Conservation (phyloP, 225 moss, liverwort and hornwort genomes). For the Pleurozium schreberi region DNA sequence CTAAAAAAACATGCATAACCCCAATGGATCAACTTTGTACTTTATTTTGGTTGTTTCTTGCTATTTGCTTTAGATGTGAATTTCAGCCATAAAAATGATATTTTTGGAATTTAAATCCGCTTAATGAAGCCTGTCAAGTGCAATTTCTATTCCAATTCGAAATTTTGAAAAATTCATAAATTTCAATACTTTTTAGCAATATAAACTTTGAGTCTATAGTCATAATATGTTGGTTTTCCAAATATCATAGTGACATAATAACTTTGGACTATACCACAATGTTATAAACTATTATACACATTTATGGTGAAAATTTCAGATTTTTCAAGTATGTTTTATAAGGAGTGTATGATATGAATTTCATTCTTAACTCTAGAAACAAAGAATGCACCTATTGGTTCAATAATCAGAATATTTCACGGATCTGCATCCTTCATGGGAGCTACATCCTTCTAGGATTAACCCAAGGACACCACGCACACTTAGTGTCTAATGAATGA, state of each 20-base stretch:
- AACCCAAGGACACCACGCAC: no score
- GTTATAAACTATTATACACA: no score
- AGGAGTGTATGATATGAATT: no score
- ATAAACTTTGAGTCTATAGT: not conserved
- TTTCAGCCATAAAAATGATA: not conserved
- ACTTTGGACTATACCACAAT: not conserved
- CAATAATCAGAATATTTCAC: not conserved
- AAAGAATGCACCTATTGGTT: not conserved
- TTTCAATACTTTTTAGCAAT: not conserved
- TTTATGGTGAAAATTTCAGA: not conserved
- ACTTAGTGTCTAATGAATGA: no score
- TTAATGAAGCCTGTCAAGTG: not conserved
- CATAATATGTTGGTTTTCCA: no score
- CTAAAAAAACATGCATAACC: not conserved
- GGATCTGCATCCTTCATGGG: not conserved
- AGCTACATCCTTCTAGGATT: no score
- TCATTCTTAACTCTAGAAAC: not conserved
- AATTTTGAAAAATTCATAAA: not conserved
- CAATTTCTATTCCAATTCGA: not conserved
- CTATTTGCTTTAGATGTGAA: not conserved
- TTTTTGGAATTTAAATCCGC: not conserved
- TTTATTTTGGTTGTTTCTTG: not conserved
- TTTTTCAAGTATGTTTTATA: no score
- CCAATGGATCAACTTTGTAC: fast-evolving
- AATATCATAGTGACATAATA: not conserved